Percentiles rank a stretch among this genome's conserved stretches.
Evolutionary conservation across 2,329 filamentous ascomycete genomes (phyloP).

Genomic region (Pezizomycotina sp.): DNA sequence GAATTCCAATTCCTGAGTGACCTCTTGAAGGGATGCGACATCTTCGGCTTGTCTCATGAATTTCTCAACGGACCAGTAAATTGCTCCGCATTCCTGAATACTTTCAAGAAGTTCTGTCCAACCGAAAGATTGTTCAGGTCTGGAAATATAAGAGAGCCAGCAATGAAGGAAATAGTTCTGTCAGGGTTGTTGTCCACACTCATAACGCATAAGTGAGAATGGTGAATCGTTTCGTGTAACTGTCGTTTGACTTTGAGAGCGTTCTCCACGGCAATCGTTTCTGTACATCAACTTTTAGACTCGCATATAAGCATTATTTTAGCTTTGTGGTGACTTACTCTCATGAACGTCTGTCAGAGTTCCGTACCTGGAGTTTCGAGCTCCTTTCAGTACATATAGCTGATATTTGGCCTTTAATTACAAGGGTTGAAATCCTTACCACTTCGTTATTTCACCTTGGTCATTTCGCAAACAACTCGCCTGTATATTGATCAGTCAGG

Average conservation of each 20-base stretch:
- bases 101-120: conserved; percentile 14
- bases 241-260: conserved; percentile 8
- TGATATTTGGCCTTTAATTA: background rate
- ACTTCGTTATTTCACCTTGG: conserved; percentile 6
- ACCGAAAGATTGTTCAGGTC: conserved; percentile 13
- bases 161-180: conserved; percentile 10
- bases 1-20: conserved; percentile 14
- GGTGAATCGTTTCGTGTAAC: conserved; percentile 10
- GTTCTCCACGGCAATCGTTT: conserved; percentile 17
- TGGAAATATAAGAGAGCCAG: conserved; percentile 16
- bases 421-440: conserved; percentile 7
- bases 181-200: conserved; percentile 17
- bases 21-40: conserved; percentile 13
- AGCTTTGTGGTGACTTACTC: conserved; percentile 6
- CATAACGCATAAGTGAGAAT: conserved; percentile 16
- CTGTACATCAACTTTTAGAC: conserved; percentile 5
- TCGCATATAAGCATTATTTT: no score
- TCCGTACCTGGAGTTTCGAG: conserved; percentile 8
- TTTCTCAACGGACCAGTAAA: conserved; percentile 14
- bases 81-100: conserved; percentile 10
- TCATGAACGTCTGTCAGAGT: conserved; percentile 16
- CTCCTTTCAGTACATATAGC: background rate
- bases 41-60: conserved; percentile 10
- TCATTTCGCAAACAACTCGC: conserved; percentile 11
- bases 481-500: conserved; percentile 2